Evolutionary conservation across 306 rosid genomes (phyloP), one percentile per base, ranked within the genome.

Genomic region (Begonia fuchsioides): DNA sequence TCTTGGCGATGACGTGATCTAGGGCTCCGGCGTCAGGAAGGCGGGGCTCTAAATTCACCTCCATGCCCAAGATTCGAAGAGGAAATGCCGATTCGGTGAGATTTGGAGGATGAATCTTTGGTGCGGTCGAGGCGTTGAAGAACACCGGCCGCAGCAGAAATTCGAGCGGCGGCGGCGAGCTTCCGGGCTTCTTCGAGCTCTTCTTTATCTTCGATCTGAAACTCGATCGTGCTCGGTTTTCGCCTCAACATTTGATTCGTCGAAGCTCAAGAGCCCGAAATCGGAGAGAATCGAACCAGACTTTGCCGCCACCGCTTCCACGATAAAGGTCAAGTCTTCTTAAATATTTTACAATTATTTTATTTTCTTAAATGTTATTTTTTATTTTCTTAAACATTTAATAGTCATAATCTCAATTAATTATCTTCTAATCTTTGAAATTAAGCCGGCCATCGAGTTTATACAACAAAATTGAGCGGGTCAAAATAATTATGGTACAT

Each of bases 161-260:
- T 0, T 17, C 76, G 13, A 50, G 44, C 1, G n/a, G 63, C 1
- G 9, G 66, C 8, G 13, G 35, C 35, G 35, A 26, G 84, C 16
- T 79, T 76, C 54, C 93, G 93, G 56, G 83, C 71, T 62, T 72
- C 80, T 50, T 84, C 95, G 68, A 84, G 78, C 63, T 90, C 95
- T 38, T 84, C 87, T 51, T 77, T 85, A 56, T 85, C 97, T 79
- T 90, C 94, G 72, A 79, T 75, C 38, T 70, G 68, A 5, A 78
- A 69, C 66, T 76, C 77, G 63, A 87, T 76, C 52, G 73, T 78
- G 13, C 72, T 58, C 13, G 94, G 87, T 15, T 80, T 79, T 50
- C 94, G 60, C 49, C 81, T 67, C 70, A 80, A 81, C 96, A 87
- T 87, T 53, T 74, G 35, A 26, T 4, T 8, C 35, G 35, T 26